phyloP scores from a whole-genome alignment of 1,284 basidiomycete genomes.

The Boletus mariae region DNA sequence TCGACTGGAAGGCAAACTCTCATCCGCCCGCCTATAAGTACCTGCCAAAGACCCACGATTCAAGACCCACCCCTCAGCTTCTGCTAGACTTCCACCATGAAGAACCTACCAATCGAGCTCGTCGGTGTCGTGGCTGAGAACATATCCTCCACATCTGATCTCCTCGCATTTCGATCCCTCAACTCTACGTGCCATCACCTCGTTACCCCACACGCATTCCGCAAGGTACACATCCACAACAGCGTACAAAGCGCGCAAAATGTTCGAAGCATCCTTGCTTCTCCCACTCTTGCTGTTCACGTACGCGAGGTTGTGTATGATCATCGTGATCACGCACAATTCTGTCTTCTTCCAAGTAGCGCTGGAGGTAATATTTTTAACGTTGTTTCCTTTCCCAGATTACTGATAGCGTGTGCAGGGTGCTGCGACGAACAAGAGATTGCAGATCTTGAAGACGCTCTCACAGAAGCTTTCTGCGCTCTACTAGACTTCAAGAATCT shows the following conservation, averaged over 20 bases:
- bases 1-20: background rate
- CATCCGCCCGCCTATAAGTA: constrained; percentile 14
- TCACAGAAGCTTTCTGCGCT: constrained; percentile 28
- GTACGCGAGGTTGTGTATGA: constrained; percentile 32
- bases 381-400: background rate
- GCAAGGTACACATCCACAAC: constrained; percentile 19
- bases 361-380: constrained; percentile 13
- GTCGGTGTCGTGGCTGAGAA: constrained; percentile 22
- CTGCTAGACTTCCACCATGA: constrained; percentile 12
- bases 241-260: constrained; percentile 30
- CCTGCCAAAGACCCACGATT: background rate
- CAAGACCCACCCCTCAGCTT: background rate
- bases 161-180: constrained; percentile 28
- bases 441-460: constrained; percentile 31
- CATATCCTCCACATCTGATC: constrained; percentile 23
- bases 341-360: constrained; percentile 19
- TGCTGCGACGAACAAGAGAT: constrained; percentile 29
- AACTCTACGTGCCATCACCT: constrained; percentile 25
- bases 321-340: constrained; percentile 22
- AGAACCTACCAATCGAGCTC: constrained; percentile 29
- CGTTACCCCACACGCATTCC: constrained; percentile 26
- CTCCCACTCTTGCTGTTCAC: constrained; percentile 20
- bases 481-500: constrained; percentile 23
- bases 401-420: constrained; percentile 11
- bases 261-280: constrained; percentile 18